These are phyloP conservation scores for Pyronema domesticum DNA, from an alignment of 495 filamentous ascomycete species.

Conservation along the genomic window DNA sequence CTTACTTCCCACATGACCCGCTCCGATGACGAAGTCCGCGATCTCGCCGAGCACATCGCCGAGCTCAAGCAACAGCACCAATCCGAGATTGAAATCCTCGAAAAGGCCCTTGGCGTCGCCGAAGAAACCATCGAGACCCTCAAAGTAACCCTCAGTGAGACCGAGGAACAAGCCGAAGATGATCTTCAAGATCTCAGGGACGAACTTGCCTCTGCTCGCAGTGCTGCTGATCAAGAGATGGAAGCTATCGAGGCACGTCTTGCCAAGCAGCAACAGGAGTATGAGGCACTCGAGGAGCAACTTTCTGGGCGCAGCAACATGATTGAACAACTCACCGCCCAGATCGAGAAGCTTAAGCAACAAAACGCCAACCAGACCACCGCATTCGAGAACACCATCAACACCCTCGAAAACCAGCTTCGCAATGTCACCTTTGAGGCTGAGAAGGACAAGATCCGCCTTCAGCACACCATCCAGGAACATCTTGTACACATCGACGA, in stretches of 20 bases:
- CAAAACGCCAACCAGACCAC: conserved; percentile 2
- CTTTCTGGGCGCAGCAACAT: conserved; percentile 6
- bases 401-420: conserved; percentile 7
- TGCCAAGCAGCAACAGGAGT: conserved; percentile 5
- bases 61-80: conserved; percentile 6
- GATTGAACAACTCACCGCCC: conserved; percentile 9
- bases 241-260: conserved; percentile 6
- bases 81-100: conserved; percentile 8
- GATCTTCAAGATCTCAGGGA: conserved; percentile 12
- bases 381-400: conserved; percentile 6
- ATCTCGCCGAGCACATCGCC: conserved; percentile 1
- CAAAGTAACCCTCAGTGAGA: conserved; percentile 9
- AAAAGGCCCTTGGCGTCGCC: conserved; percentile 3
- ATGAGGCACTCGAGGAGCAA: conserved; percentile 4
- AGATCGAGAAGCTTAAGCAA: conserved; percentile 16
- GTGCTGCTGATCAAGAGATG: conserved; percentile 5
- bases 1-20: conserved; percentile 8
- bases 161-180: conserved; percentile 1
- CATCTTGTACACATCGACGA: neutral
- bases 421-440: neutral
- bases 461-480: conserved; percentile 4
- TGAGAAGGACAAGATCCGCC: conserved; percentile 4
- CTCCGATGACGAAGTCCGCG: conserved; percentile 5
- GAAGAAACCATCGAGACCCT: conserved; percentile 6
- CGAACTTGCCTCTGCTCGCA: neutral